Base-by-base conservation (phyloP, 2,329 filamentous ascomycete genomes). In the Fusarium continuum region DNA sequence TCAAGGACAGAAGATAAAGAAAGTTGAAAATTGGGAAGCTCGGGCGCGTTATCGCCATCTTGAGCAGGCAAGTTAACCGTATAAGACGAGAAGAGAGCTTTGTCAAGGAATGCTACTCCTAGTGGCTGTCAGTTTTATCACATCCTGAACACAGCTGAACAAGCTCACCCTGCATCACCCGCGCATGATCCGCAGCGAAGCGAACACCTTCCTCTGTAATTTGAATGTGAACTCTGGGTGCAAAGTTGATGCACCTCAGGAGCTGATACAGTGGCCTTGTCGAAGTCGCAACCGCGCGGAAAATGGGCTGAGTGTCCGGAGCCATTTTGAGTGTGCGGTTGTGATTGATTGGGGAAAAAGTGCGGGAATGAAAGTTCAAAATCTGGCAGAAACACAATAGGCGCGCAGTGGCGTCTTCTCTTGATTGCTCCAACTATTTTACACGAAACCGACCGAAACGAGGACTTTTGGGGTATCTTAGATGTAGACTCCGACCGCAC, bases 401-500 rank as follows among this genome's bases (percentile, higher is more conserved):
- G 68, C 66, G 72, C 70, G 72, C 69, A 69, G 63, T 59, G 54
- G 66, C 70, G 62, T 62, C 62, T 72, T 73, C 64, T 74, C 58
- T 73, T 73, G 64, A 70, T 64, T 72, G 62, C 68, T 72, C 69
- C 72, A 72, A 73, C 73, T 78, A 78, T 66, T 74, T 63, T 77
- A 77, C 75, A 77, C 61, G 64, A 67, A 65, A 68, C 60, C 67
- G 67, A 66, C 64, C 67, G 67, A 67, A 67, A 57, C 28, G 54
- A 75, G 74, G 59, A 65, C 57, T 71, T 71, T 70, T 70, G 46
- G 71, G 80, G 79, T 82, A 80, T 86, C 76, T 83, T 87, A 99
- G 77, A 99, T 92, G 88, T 99, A 98, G 75, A 99, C 95, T 76
- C 95, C 95, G 76, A 95, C 95, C 59, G 93, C 95, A 80, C 95